Percentiles rank a stretch among this genome's conserved stretches.
phyloP scores from a whole-genome alignment of 1,284 basidiomycete species.

The Apiotrichum montevideense region DNA sequence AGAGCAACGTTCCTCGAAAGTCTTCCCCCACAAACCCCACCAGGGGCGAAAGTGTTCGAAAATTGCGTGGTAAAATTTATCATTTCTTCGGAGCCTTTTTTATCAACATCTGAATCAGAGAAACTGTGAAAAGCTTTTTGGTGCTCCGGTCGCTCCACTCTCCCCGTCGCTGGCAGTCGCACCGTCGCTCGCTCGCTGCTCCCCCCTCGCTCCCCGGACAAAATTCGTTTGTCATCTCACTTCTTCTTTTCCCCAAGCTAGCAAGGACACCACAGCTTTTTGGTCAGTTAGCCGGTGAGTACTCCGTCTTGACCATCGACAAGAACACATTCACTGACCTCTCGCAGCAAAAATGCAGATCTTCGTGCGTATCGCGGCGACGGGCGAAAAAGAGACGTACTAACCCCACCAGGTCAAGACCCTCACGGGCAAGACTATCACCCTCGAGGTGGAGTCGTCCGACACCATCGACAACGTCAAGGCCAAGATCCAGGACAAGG shows the following conservation, averaged over 20 bases:
- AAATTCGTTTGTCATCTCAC: too few species aligned
- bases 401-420: neutral
- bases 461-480: constrained; percentile 99
- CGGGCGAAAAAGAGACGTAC: neutral
- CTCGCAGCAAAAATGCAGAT: neutral
- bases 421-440: constrained; percentile 98
- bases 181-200: too few species aligned
- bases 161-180: too few species aligned
- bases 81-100: too few species aligned
- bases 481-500: constrained; percentile 93
- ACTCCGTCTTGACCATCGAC: neutral
- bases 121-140: too few species aligned
- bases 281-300: neutral
- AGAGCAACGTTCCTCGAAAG: too few species aligned
- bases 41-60: too few species aligned
- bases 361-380: neutral
- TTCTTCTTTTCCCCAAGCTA: neutral
- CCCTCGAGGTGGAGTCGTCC: constrained; percentile 76
- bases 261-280: neutral
- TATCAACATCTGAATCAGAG: too few species aligned
- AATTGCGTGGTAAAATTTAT: too few species aligned
- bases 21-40: too few species aligned
- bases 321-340: neutral
- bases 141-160: too few species aligned
- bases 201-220: too few species aligned